phyloP scores from a whole-genome alignment of 2,329 filamentous ascomycete genomes.

The Cladophialophora bantiana region DNA sequence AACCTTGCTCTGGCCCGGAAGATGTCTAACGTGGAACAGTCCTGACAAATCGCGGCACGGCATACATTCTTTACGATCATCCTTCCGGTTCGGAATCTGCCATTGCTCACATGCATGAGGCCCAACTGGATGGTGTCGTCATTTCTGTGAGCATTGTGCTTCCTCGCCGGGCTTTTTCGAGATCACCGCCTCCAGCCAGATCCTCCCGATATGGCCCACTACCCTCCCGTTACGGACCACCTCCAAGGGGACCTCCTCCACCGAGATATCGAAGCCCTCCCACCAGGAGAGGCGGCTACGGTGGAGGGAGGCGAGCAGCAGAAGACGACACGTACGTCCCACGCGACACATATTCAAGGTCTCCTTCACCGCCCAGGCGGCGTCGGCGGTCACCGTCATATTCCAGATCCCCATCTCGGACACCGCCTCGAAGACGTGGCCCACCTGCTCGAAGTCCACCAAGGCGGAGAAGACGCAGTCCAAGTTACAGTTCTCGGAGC shows the following conservation, averaged over 20 bases:
- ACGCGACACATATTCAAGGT: constrained; percentile 55
- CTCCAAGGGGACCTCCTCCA: constrained; percentile 39
- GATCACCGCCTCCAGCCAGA: constrained; percentile 75
- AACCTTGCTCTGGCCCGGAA: not conserved
- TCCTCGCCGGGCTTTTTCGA: constrained; percentile 81
- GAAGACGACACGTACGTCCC: constrained; percentile 64
- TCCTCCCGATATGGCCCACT: constrained; percentile 60
- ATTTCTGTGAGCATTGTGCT: constrained; percentile 90
- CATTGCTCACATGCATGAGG: constrained; percentile 97
- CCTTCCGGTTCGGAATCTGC: constrained; percentile 83
- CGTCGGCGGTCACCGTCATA: constrained; percentile 48
- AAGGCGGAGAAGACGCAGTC: constrained; percentile 61
- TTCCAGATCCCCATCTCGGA: constrained; percentile 50
- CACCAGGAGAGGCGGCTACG: constrained; percentile 48
- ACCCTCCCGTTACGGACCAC: constrained; percentile 47
- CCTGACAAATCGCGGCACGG: constrained; percentile 88
- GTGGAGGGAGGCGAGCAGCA: constrained; percentile 43
- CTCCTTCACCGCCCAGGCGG: constrained; percentile 48
- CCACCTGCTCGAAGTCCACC: constrained; percentile 47
- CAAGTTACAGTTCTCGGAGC: constrained; percentile 69
- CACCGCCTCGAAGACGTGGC: constrained; percentile 50
- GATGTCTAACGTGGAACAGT: constrained; percentile 57
- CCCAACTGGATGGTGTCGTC: constrained; percentile 82
- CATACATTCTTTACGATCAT: constrained; percentile 84
- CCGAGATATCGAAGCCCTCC: constrained; percentile 46